Evolutionary conservation across 2,329 filamentous ascomycete genomes (phyloP), one percentile per base, ranked within the genome.

Genomic region (Coniochaeta ligniaria): DNA sequence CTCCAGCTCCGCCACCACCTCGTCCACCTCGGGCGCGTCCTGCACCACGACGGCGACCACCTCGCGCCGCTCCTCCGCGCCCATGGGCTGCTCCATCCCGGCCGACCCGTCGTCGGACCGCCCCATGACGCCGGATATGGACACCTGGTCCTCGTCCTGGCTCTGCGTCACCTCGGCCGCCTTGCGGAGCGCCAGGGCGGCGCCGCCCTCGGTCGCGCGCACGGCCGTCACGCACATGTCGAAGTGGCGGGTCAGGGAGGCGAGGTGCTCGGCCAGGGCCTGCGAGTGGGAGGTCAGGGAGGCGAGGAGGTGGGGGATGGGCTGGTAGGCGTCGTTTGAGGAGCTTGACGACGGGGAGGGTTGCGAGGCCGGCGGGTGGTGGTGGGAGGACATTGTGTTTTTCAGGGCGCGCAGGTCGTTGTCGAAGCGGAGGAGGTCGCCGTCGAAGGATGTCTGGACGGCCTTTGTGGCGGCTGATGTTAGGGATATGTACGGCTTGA

Each of bases 181-280:
- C 64, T 85, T 88, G 58, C 84, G 82, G 12, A 87, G 84, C 6
- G 88, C 89, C 54, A 87, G 78, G 6, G 86, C 88, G 14, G 86
- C 86, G 6, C 88, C 90, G 33, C 89, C 90, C 75, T 96, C 92
- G 3, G 93, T 97, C 58, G 94, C 92, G 62, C 92, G 90, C 50
- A 97, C 88, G 0, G 94, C 94, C 1, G 89, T 94, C 16, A 96
- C 91, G 72, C 94, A 97, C 65, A 96, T 85, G 72, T 98, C 94
- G 71, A 96, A 97, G 74, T 98, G 94, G 28, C 83, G 85, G 8
- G 92, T 92, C 4, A 98, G 78, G 0, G 89, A 92, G 60, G 91
- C 84, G 1, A 98, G 83, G 6, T 92, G 82, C 61, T 88, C 82
- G 6, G 93, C 94, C 86, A 96, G 94, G 67, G 88, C 86, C 63